phyloP scores from a whole-genome alignment of 2,329 filamentous ascomycete species.

The Fusarium brevicatenulatum region DNA sequence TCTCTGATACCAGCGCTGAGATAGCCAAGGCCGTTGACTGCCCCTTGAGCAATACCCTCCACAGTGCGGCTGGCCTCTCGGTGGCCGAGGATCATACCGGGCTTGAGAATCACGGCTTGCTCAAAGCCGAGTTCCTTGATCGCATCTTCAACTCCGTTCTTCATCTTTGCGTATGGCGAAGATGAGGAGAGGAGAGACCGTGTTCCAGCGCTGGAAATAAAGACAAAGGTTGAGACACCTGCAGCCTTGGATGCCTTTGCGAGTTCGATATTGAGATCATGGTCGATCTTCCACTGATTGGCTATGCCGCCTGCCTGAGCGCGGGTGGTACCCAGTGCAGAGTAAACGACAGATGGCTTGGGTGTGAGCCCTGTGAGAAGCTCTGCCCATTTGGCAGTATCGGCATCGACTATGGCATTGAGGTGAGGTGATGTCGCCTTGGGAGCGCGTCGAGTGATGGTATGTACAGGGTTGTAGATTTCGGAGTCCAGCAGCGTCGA shows the following conservation, averaged over 20 bases:
- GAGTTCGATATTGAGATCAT: constrained; percentile 84
- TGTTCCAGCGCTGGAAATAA: constrained; percentile 71
- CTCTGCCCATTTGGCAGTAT: constrained; percentile 75
- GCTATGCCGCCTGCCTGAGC: constrained; percentile 78
- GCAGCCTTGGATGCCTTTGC: constrained; percentile 78
- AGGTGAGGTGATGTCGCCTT: constrained; percentile 68
- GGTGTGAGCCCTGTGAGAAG: constrained; percentile 66
- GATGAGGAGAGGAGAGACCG: constrained; percentile 52
- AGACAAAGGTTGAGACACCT: constrained; percentile 79
- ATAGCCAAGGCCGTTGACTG: constrained; percentile 66
- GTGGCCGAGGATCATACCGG: constrained; percentile 79
- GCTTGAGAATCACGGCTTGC: constrained; percentile 77
- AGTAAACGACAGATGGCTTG: constrained; percentile 74
- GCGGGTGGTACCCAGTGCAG: constrained; percentile 82
- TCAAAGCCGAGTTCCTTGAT: constrained; percentile 79
- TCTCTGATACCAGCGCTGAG: constrained; percentile 69
- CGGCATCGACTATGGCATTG: constrained; percentile 68
- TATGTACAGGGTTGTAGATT: constrained; percentile 65
- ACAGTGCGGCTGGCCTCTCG: constrained; percentile 69
- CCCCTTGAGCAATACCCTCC: constrained; percentile 65
- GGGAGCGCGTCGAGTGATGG: constrained; percentile 74
- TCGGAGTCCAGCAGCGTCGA: constrained; percentile 66
- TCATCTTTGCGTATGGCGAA: constrained; percentile 75
- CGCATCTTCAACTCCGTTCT: constrained; percentile 85
- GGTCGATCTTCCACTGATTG: constrained; percentile 87